Evolutionary conservation across 1,139 yeast species (phyloP), one percentile per base, ranked within the genome.

Genomic region (Chernovozyma sophiae-reginae): DNA sequence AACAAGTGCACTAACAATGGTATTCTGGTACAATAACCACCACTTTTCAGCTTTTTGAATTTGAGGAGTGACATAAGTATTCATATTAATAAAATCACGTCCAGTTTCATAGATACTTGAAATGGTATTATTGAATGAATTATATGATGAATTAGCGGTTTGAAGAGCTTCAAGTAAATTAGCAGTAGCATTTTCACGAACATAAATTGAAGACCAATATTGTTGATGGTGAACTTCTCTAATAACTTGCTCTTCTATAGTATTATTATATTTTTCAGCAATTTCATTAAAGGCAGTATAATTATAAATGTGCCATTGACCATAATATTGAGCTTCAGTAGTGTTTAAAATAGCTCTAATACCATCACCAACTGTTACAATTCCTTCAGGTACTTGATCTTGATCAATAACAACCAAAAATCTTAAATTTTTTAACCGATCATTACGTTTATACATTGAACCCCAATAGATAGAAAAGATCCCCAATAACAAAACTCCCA

Each of bases 381-480:
- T 44, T 3, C 62, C 63, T 31, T 55, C 51, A 8, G 60, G 37
- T 6, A 47, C 44, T 3, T 38, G 42, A 25, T 60, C 63, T 40
- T 69, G 73, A 26, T 60, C 73, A 33, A 66, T 57, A 4, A 68
- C 72, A 20, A 68, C 73, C 46, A 68, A 57, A 61, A 67, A 57
- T 23, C 52, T 51, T 41, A 69, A 56, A 42, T 67, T 62, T 24
- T 50, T 54, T 11, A 59, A 39, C 30, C 72, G 53, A 11, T 42
- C 27, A 22, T 43, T 33, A 36, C 72, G 53, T 6, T 55, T 45
- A 45, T 53, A 68, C 46, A 56, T 49, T 4, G 74, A 58, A n/a
- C 74, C 75, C 74, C 74, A 69, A 46, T 68, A 69, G 33, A 68
- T 56, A 10, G 69, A 58, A 36, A 67, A 63, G 2, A 65, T 52